Evolutionary conservation across 1,284 basidiomycete species (phyloP), one percentile per base, ranked within the genome.

Genomic region (Ceratobasidium sp.): DNA sequence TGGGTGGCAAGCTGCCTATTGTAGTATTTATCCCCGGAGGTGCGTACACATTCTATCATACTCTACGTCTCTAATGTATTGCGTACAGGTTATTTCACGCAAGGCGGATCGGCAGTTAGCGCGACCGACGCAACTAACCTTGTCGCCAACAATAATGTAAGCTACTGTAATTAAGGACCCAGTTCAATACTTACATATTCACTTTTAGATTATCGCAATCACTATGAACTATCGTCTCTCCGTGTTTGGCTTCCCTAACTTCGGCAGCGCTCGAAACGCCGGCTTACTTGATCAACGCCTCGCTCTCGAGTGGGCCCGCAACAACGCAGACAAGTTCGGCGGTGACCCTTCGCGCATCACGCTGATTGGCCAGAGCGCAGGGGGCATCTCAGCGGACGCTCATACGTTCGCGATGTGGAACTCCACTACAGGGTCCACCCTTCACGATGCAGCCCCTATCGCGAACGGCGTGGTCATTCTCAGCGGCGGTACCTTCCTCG

Each of bases 341-440:
- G 89, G 89, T 2, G 33, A 33, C 4, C 33, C 33, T 33, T 33
- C 33, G 33, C 33, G 33, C 33, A 33, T 33, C 33, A 91, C 89
- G 0, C 82, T 89, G 4, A 88, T 89, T 79, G 90, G 90, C 12
- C 85, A 90, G 81, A 90, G 89, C 80, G 89, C 90, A 5, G 90
- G 90, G 0, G 86, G 44, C 15, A 66, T 49, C 18, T 66, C 63
- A 13, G 18, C 63, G 18, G 63, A 66, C 44, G 40, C n/a, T 3
- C 58, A 66, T 44, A 66, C 44, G 63, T 49, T 66, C 63, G 39
- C 44, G 2, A 39, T 33, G 63, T 66, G 63, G 44, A 66, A 49
- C 63, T 49, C 44, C 13, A 66, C 63, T n/a, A 2, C 40, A 10
- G 39, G 40, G 44, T 5, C 40, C 20, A 13, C 12, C 12, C 63